Conservation (phyloP, 2,329 filamentous ascomycete genomes). For the Apiospora malaysiana region DNA sequence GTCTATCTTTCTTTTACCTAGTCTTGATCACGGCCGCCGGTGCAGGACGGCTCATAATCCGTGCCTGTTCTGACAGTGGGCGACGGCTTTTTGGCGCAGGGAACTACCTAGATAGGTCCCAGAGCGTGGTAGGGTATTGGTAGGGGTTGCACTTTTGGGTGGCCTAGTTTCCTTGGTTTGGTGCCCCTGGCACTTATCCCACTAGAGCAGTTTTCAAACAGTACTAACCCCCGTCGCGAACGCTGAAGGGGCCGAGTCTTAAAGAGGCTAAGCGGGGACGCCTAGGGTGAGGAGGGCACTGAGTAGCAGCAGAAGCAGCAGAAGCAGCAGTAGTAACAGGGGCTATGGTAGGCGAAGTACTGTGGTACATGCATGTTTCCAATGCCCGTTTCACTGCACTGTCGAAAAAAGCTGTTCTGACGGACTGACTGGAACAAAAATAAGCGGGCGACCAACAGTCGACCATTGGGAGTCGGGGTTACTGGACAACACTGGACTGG, state of each 20-base stretch:
- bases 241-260: constrained; percentile 13
- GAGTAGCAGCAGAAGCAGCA: not conserved
- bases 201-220: constrained; percentile 17
- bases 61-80: constrained; percentile 15
- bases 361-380: constrained; percentile 17
- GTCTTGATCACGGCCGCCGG: not conserved
- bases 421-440: constrained; percentile 14
- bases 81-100: not conserved
- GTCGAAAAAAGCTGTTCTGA: constrained; percentile 17
- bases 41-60: constrained; percentile 2
- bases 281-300: not conserved
- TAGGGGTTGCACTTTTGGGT: constrained; percentile 10
- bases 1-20: not conserved
- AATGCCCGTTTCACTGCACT: constrained; percentile 18
- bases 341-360: not conserved
- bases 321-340: no score
- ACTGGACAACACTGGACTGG: not conserved
- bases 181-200: constrained; percentile 13
- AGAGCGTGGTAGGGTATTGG: not conserved
- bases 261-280: not conserved
- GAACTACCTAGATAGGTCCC: constrained; percentile 8
- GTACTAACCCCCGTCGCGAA: constrained; percentile 13
- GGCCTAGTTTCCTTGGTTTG: constrained; percentile 15
- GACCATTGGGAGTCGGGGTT: not conserved
- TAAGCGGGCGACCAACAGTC: constrained; percentile 15